Base-by-base conservation (phyloP, 2,329 filamentous ascomycete genomes). In the Fusarium fracticaudum region DNA sequence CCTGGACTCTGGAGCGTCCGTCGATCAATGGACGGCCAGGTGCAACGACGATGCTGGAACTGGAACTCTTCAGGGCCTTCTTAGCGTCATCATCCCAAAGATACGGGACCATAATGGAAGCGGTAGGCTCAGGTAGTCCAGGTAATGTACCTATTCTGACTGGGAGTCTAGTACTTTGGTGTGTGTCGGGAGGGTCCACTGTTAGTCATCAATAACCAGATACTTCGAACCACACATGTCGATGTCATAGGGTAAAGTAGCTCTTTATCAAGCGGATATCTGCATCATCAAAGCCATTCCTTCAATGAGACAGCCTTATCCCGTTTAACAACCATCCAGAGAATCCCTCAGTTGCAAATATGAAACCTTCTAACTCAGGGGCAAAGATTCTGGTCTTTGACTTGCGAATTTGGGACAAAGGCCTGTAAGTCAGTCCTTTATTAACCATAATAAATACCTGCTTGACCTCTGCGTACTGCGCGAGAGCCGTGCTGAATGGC, bases 201-300 rank as follows among this genome's bases (percentile, higher is more conserved):
- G 71, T 73, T 74, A 73, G 60, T 38, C 65, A 9, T 24, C 44
- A 40, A 67, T 60, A 60, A 20, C 53, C 26, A 65, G 50, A 41
- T 73, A 73, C 71, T 35, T 26, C 40, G 37, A 24, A 47, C 48
- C 13, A 43, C 26, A 29, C 33, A 31, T 20, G 43, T 26, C 18
- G 26, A 50, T 57, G 53, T 43, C 41, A 37, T 26, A 29, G 20
- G 14, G 26, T n/a, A 48, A 61, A 40, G 71, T 73, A 73, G 41
- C 43, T n/a, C 40, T 58, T 50, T 70, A 62, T 51, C 60, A 44
- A 17, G 1, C 47, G 38, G 65, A 43, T 73, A 73, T 43, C 65
- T 61, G 22, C 33, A 44, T n/a, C 37, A 38, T 54, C 41, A 41
- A 31, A 11, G n/a, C 40, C 33, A 38, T 43, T 45, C 33, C 22